These are phyloP conservation scores for Cairneyella variabilis DNA, from an alignment of 495 filamentous ascomycete species.

Conservation along the genomic window DNA sequence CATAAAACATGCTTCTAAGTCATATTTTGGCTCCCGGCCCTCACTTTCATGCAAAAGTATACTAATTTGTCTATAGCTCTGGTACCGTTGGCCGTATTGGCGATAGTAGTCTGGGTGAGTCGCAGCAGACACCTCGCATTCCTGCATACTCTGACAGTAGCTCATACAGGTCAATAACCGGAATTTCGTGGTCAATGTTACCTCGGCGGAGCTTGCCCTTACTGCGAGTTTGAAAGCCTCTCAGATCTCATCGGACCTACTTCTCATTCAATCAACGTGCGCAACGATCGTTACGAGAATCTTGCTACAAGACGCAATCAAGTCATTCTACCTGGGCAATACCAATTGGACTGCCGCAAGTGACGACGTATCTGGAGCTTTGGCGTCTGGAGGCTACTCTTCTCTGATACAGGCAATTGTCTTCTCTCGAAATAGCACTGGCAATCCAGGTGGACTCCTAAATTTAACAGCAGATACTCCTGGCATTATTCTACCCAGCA, in stretches of 20 bases:
- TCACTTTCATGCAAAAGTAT: too few species aligned
- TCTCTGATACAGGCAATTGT: slow-evolving; percentile 63
- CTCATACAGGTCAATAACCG: slow-evolving; percentile 79
- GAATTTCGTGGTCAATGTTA: slow-evolving; percentile 64
- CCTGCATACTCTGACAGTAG: too few species aligned
- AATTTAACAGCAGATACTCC: slow-evolving; percentile 51
- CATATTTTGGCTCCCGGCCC: too few species aligned
- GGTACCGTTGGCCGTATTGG: slow-evolving; percentile 5
- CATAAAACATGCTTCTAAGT: too few species aligned
- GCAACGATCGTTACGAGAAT: slow-evolving; percentile 63
- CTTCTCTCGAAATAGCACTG: slow-evolving; percentile 60
- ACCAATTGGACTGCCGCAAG: slow-evolving; percentile 52
- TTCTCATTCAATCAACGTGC: slow-evolving; percentile 67
- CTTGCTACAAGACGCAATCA: slow-evolving; percentile 58
- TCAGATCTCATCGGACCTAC: slow-evolving; percentile 70
- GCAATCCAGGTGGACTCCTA: slow-evolving; percentile 46
- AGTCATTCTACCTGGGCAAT: slow-evolving; percentile 56
- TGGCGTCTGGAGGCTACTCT: slow-evolving; percentile 46
- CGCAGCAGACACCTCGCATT: too few species aligned
- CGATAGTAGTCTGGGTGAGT: slow-evolving; percentile 1
- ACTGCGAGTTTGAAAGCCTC: slow-evolving; percentile 83
- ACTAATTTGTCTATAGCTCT: too few species aligned
- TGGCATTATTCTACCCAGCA: slow-evolving; percentile 54
- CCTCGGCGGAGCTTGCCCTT: slow-evolving; percentile 36
- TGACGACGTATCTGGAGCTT: slow-evolving; percentile 57